These are phyloP conservation scores for Pseudogymnoascus sp. DNA, from an alignment of 2,329 filamentous ascomycete species.

Conservation along the genomic window DNA sequence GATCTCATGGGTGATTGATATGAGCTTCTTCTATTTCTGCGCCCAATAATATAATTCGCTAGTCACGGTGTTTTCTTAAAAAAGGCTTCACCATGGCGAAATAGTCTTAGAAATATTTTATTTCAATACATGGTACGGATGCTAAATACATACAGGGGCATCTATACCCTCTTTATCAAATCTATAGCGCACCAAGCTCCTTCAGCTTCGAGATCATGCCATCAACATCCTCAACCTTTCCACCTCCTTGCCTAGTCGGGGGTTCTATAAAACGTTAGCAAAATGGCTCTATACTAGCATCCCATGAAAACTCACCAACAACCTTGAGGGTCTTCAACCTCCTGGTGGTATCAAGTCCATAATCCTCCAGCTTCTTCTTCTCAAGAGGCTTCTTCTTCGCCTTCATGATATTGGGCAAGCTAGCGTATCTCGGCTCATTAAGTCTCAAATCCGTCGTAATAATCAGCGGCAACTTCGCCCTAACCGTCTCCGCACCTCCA, in stretches of 20 bases:
- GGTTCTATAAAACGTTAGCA: conserved; percentile 56
- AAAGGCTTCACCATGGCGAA: neutral
- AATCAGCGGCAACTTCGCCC: conserved; percentile 79
- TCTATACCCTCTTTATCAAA: conserved; percentile 8
- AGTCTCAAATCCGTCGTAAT: conserved; percentile 91
- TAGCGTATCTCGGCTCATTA: conserved; percentile 93
- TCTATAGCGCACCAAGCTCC: conserved; percentile 81
- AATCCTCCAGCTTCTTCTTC: conserved; percentile 81
- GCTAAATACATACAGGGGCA: neutral
- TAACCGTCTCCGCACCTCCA: conserved; percentile 85
- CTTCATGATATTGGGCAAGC: conserved; percentile 99
- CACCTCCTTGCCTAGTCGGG: conserved; percentile 78
- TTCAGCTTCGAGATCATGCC: conserved; percentile 91
- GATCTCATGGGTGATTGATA: neutral
- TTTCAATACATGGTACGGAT: conserved; percentile 3
- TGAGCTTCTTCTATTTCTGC: too few species aligned
- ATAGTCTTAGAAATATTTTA: neutral
- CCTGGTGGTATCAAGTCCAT: conserved; percentile 66
- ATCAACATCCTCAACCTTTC: conserved; percentile 95
- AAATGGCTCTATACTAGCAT: neutral
- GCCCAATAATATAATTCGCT: neutral
- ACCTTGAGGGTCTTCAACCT: conserved; percentile 89
- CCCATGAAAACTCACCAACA: conserved; percentile 51
- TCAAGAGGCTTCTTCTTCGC: conserved; percentile 99
- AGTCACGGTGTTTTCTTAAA: neutral